Evolutionary conservation across 208 protist species (phyloP).

Genomic region (Paratrypanosoma confusum): DNA sequence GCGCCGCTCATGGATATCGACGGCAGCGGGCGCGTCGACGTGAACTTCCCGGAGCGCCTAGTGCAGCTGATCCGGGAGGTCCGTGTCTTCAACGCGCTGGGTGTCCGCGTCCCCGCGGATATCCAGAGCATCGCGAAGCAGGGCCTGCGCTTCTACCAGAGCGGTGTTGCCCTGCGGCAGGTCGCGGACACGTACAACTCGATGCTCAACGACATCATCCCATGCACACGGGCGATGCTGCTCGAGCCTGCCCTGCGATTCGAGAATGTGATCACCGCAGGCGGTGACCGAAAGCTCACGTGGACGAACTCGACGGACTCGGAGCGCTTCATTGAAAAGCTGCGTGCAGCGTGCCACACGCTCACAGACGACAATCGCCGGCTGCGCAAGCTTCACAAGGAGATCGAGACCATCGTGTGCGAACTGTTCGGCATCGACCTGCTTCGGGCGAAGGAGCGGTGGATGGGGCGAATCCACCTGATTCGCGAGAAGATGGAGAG

Average conservation of each 20-base stretch:
- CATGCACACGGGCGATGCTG: slow-evolving; percentile 80
- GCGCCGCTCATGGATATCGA: slow-evolving; percentile 83
- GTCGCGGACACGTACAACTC: slow-evolving; percentile 91
- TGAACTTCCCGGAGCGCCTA: slow-evolving; percentile 83
- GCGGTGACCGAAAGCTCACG: slow-evolving; percentile 66
- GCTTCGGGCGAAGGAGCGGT: slow-evolving; percentile 85
- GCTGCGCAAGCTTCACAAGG: slow-evolving; percentile 86
- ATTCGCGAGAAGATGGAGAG: slow-evolving; percentile 85
- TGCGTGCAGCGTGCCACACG: slow-evolving; percentile 69
- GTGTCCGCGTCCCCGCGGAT: slow-evolving; percentile 47
- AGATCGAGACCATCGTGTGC: slow-evolving; percentile 71
- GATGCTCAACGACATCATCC: slow-evolving; percentile 86
- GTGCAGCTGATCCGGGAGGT: slow-evolving; percentile 86
- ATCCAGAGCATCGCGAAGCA: slow-evolving; percentile 63
- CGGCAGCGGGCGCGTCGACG: slow-evolving; percentile 56
- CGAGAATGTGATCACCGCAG: slow-evolving; percentile 85
- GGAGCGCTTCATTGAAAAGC: slow-evolving; percentile 71
- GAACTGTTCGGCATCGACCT: slow-evolving; percentile 89
- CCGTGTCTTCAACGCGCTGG: slow-evolving; percentile 66
- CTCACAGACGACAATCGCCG: slow-evolving; percentile 88
- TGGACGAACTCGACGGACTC: slow-evolving; percentile 74
- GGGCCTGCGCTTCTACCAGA: slow-evolving; percentile 71
- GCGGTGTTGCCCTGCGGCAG: slow-evolving; percentile 83
- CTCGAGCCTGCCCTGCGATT: slow-evolving; percentile 80
- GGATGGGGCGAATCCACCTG: slow-evolving; percentile 79